These are phyloP conservation scores for Eurotiales sp. DNA, from an alignment of 2,329 filamentous ascomycete genomes.

Conservation along the genomic window DNA sequence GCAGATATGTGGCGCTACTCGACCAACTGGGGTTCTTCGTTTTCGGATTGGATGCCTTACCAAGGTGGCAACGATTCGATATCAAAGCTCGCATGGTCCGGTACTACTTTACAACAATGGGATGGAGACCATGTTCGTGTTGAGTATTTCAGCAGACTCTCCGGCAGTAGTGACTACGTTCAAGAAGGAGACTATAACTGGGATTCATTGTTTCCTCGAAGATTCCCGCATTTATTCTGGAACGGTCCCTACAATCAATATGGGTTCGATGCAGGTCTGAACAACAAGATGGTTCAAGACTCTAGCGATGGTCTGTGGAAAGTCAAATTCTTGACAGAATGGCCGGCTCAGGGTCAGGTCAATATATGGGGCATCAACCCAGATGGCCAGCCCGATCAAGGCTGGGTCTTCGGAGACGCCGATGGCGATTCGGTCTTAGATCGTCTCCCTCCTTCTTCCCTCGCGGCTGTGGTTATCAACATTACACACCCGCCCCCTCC, in stretches of 20 bases:
- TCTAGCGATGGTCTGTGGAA: slow-evolving; percentile 52
- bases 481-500: slow-evolving; percentile 54
- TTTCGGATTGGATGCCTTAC: slow-evolving; percentile 58
- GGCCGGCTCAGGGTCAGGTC: slow-evolving; percentile 59
- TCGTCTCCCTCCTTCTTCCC: slow-evolving; percentile 57
- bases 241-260: slow-evolving; percentile 63
- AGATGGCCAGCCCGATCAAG: slow-evolving; percentile 59
- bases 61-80: slow-evolving; percentile 49
- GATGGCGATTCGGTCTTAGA: slow-evolving; percentile 60
- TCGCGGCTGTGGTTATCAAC: slow-evolving; percentile 56
- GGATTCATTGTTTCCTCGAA: slow-evolving; percentile 40
- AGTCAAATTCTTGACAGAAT: slow-evolving; percentile 61
- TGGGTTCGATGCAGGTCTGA: slow-evolving; percentile 59
- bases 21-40: slow-evolving; percentile 58
- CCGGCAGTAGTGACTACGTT: slow-evolving; percentile 57
- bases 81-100: slow-evolving; percentile 52
- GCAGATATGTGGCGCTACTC: slow-evolving; percentile 62
- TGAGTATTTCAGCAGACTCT: slow-evolving; percentile 59
- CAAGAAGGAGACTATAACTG: slow-evolving; percentile 56
- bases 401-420: slow-evolving; percentile 58
- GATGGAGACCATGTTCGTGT: slow-evolving; percentile 59
- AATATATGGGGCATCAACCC: slow-evolving; percentile 66
- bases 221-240: slow-evolving; percentile 61
- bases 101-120: slow-evolving; percentile 58
- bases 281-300: slow-evolving; percentile 50